Evolutionary conservation across 108 stramenopile species (phyloP).

Genomic region (Cyclotella distinguenda): DNA sequence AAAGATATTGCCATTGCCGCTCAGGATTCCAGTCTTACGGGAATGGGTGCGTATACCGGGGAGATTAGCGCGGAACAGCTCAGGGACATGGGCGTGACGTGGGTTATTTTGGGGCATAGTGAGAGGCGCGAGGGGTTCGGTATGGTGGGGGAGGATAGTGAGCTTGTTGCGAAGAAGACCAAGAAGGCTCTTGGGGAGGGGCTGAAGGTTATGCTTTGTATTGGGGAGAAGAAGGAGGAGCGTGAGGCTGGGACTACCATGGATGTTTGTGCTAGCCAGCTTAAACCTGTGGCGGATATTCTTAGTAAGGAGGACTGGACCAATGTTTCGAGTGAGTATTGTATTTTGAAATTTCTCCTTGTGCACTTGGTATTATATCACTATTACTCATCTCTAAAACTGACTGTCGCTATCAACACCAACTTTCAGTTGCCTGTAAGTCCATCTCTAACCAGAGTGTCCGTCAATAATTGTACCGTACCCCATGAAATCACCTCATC

Average conservation of each 20-base stretch:
- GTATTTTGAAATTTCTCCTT: conserved; percentile 48
- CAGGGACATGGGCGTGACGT: conserved; percentile 93
- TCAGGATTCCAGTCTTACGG: conserved; percentile 76
- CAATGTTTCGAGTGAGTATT: conserved; percentile 82
- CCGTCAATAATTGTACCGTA: not conserved
- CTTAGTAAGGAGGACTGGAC: conserved; percentile 81
- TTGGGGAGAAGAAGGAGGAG: conserved; percentile 98
- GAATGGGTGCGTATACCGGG: conserved; percentile 95
- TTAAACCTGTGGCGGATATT: conserved; percentile 80
- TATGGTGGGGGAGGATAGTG: conserved; percentile 90
- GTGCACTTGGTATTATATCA: conserved; percentile 1
- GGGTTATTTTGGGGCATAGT: conserved; percentile 98
- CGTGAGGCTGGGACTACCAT: conserved; percentile 92
- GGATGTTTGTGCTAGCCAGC: conserved; percentile 87
- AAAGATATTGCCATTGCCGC: conserved; percentile 83
- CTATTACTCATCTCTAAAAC: not conserved
- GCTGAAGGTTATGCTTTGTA: conserved; percentile 96
- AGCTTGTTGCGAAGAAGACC: conserved; percentile 92
- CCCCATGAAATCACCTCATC: not conserved
- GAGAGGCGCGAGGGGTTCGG: conserved; percentile 95
- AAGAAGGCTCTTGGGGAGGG: conserved; percentile 95
- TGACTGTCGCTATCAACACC: not conserved
- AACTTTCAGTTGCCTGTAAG: conserved; percentile 11
- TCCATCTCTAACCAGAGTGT: not conserved
- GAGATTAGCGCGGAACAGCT: conserved; percentile 88